Percentiles rank a stretch among this genome's conserved stretches.
Conservation (phyloP, 805 yeast genomes). For the Cyberlindnera mycetangii region DNA sequence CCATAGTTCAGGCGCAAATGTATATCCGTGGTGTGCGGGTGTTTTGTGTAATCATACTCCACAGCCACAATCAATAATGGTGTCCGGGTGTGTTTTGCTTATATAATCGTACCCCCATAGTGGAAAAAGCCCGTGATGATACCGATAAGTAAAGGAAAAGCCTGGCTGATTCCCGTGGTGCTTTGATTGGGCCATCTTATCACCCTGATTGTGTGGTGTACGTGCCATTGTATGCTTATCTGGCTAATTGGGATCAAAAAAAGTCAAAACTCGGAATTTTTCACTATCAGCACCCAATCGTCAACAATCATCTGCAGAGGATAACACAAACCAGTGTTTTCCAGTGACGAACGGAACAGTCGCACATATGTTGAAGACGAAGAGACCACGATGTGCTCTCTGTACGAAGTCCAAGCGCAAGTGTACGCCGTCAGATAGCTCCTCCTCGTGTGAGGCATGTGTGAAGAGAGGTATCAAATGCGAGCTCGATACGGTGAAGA, state of each 20-base stretch:
- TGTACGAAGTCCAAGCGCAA: slow-evolving; percentile 11
- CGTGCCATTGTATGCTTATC: no score
- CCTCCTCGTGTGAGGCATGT: slow-evolving; percentile 11
- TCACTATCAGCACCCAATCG: background rate
- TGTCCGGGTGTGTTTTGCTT: background rate
- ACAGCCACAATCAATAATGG: no score
- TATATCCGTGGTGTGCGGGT: background rate
- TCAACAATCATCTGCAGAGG: background rate
- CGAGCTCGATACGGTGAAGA: slow-evolving; percentile 9
- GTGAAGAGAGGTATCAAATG: slow-evolving; percentile 7
- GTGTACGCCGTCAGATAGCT: slow-evolving; percentile 2
- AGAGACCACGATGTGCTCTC: slow-evolving; percentile 7
- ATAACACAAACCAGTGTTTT: background rate
- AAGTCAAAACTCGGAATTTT: no score
- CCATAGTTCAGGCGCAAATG: no score
- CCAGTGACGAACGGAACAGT: no score
- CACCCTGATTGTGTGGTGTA: no score
- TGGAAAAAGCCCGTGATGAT: background rate
- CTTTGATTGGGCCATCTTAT: no score
- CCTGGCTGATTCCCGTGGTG: no score
- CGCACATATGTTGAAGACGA: slow-evolving; percentile 2
- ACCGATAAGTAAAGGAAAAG: no score
- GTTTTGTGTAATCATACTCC: background rate
- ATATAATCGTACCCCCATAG: background rate
- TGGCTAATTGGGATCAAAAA: background rate